These are phyloP conservation scores for Hibiscus tridactylites DNA, from an alignment of 345 rosid species.

Conservation along the genomic window DNA sequence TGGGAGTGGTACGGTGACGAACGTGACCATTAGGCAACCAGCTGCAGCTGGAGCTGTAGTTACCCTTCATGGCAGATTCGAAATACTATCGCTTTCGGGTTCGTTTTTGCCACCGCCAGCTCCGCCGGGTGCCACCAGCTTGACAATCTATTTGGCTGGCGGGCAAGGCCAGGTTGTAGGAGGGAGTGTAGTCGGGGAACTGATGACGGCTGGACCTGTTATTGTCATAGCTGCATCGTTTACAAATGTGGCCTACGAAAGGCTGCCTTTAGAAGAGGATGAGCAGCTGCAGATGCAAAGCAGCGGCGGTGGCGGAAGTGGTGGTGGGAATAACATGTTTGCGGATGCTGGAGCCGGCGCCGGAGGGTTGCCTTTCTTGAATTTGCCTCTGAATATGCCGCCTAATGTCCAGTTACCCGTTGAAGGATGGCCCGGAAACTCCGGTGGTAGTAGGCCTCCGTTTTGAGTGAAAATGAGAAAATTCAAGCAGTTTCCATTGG, in stretches of 20 bases:
- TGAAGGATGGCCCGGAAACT: slow-evolving; percentile 73
- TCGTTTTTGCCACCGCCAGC: slow-evolving; percentile 96
- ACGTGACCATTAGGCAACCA: slow-evolving; percentile 84
- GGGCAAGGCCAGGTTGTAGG: slow-evolving; percentile 95
- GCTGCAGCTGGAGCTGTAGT: slow-evolving; percentile 74
- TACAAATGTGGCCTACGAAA: slow-evolving; percentile 88
- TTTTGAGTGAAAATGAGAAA: slow-evolving; percentile 32
- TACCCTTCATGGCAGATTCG: slow-evolving; percentile 83
- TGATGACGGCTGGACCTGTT: slow-evolving; percentile 89
- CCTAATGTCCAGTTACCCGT: slow-evolving; percentile 60
- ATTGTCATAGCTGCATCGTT: slow-evolving; percentile 89
- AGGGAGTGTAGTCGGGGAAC: slow-evolving; percentile 89
- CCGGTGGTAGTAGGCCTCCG: slow-evolving; percentile 52
- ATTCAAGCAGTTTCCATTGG: slow-evolving; percentile 12
- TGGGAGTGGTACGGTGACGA: slow-evolving; percentile 85
- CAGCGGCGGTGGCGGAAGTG: slow-evolving; percentile 16
- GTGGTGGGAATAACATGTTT: slow-evolving; percentile 27
- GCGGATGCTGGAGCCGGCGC: slow-evolving; percentile 33
- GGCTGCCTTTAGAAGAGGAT: slow-evolving; percentile 83
- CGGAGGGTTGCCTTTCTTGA: slow-evolving; percentile 82
- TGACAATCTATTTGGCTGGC: slow-evolving; percentile 76
- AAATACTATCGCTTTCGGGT: slow-evolving; percentile 82
- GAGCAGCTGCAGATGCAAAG: slow-evolving; percentile 66
- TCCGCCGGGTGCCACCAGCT: slow-evolving; percentile 89
- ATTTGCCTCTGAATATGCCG: slow-evolving; percentile 73